These are phyloP conservation scores for Podaxis rugospora DNA, from an alignment of 768 basidiomycete genomes.

Conservation along the genomic window DNA sequence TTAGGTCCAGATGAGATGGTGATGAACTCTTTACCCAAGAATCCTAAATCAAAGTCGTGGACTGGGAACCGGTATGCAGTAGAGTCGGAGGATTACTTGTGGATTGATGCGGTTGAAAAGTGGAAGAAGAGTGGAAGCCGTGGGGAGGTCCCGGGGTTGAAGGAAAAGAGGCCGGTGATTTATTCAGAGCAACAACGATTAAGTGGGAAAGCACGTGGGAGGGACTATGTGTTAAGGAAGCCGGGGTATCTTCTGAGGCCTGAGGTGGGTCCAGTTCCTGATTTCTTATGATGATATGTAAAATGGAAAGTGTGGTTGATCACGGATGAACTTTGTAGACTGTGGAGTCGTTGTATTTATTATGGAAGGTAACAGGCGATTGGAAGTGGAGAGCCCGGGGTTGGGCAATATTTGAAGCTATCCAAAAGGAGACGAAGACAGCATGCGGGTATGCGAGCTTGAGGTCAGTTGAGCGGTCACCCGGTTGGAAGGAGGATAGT, in stretches of 20 bases:
- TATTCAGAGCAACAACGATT: conserved; percentile 25
- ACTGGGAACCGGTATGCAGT: not conserved
- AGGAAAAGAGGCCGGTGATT: conserved; percentile 36
- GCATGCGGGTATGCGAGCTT: conserved; percentile 60
- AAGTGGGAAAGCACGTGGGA: conserved; percentile 21
- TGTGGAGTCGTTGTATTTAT: conserved; percentile 64
- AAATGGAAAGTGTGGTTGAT: not conserved
- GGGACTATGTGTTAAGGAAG: conserved; percentile 52
- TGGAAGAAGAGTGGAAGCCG: conserved; percentile 45
- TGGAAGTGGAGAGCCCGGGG: conserved; percentile 65
- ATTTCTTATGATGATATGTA: not conserved
- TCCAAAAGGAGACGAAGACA: conserved; percentile 57
- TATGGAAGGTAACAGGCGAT: conserved; percentile 70
- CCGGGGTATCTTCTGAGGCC: conserved; percentile 59
- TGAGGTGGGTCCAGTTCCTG: conserved; percentile 47
- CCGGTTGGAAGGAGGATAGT: conserved; percentile 39
- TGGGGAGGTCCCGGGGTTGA: conserved; percentile 51
- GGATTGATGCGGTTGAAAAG: conserved; percentile 45
- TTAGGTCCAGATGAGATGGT: conserved; percentile 60
- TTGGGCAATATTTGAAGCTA: conserved; percentile 66
- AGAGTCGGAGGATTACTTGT: conserved; percentile 25
- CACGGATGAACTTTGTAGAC: conserved; percentile 38
- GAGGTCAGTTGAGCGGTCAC: conserved; percentile 37
- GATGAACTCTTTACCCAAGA: conserved; percentile 24
- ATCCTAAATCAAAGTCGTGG: not conserved